These are phyloP conservation scores for Cyamopsis tetragonoloba DNA, from an alignment of 306 rosid genomes.

Conservation along the genomic window DNA sequence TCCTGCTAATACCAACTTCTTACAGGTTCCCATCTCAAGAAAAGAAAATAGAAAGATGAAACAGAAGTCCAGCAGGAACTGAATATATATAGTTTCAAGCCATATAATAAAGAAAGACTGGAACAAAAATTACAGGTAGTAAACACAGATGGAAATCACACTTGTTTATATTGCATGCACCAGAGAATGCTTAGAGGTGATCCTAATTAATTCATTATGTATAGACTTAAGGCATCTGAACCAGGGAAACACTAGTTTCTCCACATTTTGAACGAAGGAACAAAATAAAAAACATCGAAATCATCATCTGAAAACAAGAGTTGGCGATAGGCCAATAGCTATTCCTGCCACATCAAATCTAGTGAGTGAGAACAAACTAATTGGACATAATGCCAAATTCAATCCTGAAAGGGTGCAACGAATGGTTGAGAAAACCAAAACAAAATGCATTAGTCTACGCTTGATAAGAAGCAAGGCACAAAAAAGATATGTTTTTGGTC, in stretches of 20 bases:
- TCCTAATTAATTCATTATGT: not conserved
- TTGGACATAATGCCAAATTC: not conserved
- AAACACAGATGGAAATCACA: constrained; percentile 9
- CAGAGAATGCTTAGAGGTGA: not conserved
- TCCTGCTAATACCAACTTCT: not conserved
- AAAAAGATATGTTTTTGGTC: constrained; percentile 14
- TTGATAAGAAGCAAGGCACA: not conserved
- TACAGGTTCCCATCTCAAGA: not conserved
- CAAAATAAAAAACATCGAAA: not conserved
- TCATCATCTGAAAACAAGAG: not conserved
- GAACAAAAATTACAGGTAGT: not conserved
- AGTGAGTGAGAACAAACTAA: not conserved
- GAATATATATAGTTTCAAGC: not conserved
- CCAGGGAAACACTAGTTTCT: not conserved
- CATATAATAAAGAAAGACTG: not conserved
- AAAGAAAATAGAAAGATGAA: not conserved
- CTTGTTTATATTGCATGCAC: not conserved
- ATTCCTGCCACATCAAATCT: not conserved
- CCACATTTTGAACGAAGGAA: not conserved
- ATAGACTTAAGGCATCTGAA: not conserved
- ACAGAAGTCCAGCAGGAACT: not conserved
- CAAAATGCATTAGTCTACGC: not conserved
- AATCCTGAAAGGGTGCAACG: not conserved
- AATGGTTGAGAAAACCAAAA: not conserved
- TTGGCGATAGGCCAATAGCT: not conserved